Percentiles rank a stretch among this genome's conserved stretches.
phyloP scores from a whole-genome alignment of 169 alveolate species.

The Plasmodium relictum region DNA sequence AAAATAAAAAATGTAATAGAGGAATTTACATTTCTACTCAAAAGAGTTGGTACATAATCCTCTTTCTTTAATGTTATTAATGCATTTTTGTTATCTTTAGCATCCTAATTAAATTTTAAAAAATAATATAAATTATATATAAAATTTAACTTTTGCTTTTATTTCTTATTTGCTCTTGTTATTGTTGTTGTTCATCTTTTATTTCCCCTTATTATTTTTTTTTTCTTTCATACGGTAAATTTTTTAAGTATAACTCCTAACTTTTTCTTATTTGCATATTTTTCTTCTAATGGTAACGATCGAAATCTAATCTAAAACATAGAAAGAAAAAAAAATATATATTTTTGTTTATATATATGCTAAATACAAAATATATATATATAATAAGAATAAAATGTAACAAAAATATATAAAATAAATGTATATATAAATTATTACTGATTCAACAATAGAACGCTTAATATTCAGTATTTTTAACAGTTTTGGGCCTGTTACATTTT shows the following conservation, averaged over 20 bases:
- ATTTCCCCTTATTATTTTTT: neutral
- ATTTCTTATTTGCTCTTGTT: neutral
- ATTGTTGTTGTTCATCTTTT: neutral
- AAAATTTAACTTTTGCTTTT: no score
- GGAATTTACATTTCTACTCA: slow-evolving; percentile 27
- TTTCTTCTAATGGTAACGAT: slow-evolving; percentile 42
- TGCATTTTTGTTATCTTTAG: slow-evolving; percentile 50
- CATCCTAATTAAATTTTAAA: slow-evolving; percentile 26
- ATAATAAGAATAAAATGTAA: neutral
- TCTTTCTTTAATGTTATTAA: slow-evolving; percentile 27
- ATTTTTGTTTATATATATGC: no score
- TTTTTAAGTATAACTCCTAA: slow-evolving; percentile 28
- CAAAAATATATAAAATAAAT: neutral
- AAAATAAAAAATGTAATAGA: neutral
- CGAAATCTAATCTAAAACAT: slow-evolving; percentile 33
- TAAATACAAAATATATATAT: neutral
- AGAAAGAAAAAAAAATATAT: neutral
- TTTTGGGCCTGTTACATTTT: slow-evolving; percentile 2
- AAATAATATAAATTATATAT: neutral
- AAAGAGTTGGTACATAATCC: slow-evolving; percentile 8
- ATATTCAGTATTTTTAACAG: slow-evolving; percentile 20
- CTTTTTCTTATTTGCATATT: slow-evolving; percentile 26
- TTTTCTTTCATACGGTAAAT: slow-evolving; percentile 22
- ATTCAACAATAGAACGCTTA: slow-evolving; percentile 33
- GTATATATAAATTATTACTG: slow-evolving; percentile 21